Conservation (phyloP, 1,139 yeast species). For the Kluyveromyces marxianus region DNA sequence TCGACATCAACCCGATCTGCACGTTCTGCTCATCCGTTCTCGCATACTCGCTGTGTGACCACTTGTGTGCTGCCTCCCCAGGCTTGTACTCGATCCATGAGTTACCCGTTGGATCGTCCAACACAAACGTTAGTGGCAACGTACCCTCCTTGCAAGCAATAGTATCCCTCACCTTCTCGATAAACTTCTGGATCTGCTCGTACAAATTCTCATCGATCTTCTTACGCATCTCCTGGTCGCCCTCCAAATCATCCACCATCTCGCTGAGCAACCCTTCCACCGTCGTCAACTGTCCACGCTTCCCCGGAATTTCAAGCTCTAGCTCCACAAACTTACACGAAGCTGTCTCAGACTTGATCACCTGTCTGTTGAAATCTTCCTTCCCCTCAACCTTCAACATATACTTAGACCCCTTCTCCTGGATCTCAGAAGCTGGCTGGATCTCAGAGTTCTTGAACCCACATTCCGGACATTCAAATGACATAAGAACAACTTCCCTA, state of each 20-base stretch:
- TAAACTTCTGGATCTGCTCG: constrained; percentile 65
- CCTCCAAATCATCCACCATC: constrained; percentile 72
- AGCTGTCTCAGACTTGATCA: constrained; percentile 85
- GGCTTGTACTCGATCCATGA: constrained; percentile 93
- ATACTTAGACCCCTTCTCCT: constrained; percentile 79
- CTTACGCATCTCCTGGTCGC: constrained; percentile 78
- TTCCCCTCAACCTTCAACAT: constrained; percentile 61
- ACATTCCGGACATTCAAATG: constrained; percentile 94
- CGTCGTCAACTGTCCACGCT: constrained; percentile 86
- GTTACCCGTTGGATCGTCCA: constrained; percentile 96
- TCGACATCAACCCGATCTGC: constrained; percentile 75
- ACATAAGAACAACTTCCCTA: constrained; percentile 87
- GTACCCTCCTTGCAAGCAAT: constrained; percentile 58
- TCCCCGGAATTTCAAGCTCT: constrained; percentile 92
- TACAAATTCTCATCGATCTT: constrained; percentile 64
- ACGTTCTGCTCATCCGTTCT: constrained; percentile 89
- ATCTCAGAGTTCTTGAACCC: constrained; percentile 85
- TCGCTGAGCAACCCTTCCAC: constrained; percentile 83
- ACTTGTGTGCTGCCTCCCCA: constrained; percentile 81
- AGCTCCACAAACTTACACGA: constrained; percentile 75
- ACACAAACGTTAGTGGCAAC: constrained; percentile 69
- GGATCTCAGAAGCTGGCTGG: constrained; percentile 86
- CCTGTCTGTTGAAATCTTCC: constrained; percentile 79
- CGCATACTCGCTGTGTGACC: constrained; percentile 79
- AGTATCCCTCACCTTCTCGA: constrained; percentile 49